These are phyloP conservation scores for Globisporangium echinulatum DNA, from an alignment of 352 stramenopile species.

Conservation along the genomic window DNA sequence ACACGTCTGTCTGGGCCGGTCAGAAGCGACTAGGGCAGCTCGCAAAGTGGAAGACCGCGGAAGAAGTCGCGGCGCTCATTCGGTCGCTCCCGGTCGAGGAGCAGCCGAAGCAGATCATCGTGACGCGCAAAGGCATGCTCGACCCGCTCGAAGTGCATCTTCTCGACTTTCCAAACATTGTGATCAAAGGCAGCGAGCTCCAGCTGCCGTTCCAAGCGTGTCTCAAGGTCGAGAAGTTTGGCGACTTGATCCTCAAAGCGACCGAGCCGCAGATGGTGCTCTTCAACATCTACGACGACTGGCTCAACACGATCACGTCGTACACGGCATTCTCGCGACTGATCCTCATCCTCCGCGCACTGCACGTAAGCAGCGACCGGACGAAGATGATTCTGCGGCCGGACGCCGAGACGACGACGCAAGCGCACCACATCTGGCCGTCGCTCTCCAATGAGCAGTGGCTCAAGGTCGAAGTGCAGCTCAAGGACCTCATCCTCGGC, in stretches of 20 bases:
- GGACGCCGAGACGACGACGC: conserved; percentile 97
- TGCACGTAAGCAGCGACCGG: conserved; percentile 96
- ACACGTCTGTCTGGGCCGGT: conserved; percentile 99
- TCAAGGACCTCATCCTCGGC: conserved; percentile 99
- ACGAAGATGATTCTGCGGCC: conserved; percentile 97
- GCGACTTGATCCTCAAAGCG: conserved; percentile 98
- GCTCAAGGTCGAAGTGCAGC: conserved; percentile 98
- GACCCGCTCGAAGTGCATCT: conserved; percentile 99
- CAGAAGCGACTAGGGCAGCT: conserved; percentile 99
- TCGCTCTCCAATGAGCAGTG: conserved; percentile 98
- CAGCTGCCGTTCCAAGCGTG: conserved; percentile 99
- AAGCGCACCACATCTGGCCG: conserved; percentile 99
- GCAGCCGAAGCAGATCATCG: conserved; percentile 99
- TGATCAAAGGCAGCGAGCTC: conserved; percentile 98
- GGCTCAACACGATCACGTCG: conserved; percentile 99
- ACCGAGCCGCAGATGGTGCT: conserved; percentile 99
- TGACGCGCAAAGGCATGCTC: conserved; percentile 99
- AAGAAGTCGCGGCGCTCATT: conserved; percentile 99
- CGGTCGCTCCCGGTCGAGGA: conserved; percentile 98
- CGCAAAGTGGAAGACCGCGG: conserved; percentile 99
- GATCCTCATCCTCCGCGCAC: conserved; percentile 97
- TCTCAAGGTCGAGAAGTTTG: conserved; percentile 99
- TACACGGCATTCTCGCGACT: conserved; percentile 99
- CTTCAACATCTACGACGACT: conserved; percentile 99
- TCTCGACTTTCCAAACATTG: conserved; percentile 99